phyloP scores from a whole-genome alignment of 805 yeast genomes.

The Wickerhamiella alocasiicola region DNA sequence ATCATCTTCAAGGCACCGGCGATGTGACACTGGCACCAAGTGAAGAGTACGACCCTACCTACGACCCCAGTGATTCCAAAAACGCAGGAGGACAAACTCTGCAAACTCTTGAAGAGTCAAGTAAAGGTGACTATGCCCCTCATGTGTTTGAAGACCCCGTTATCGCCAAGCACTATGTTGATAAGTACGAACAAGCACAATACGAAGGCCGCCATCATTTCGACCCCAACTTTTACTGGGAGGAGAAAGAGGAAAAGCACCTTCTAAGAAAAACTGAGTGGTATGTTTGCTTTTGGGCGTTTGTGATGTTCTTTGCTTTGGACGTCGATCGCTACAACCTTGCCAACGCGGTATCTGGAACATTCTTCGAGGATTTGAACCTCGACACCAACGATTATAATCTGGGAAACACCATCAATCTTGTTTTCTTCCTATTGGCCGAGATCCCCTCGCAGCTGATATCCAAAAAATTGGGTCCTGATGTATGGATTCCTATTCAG shows the following conservation, averaged over 20 bases:
- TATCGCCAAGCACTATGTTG: conserved; percentile 35
- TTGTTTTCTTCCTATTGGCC: conserved; percentile 39
- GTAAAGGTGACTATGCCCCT: background rate
- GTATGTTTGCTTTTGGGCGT: conserved; percentile 42
- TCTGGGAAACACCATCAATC: conserved; percentile 39
- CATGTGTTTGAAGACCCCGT: conserved; percentile 36
- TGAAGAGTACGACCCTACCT: conserved; percentile 5
- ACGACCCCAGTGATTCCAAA: background rate
- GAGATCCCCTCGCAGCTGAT: conserved; percentile 58
- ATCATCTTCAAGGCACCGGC: conserved; percentile 5
- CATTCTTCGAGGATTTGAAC: conserved; percentile 11
- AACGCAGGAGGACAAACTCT: conserved; percentile 3
- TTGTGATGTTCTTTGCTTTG: conserved; percentile 42
- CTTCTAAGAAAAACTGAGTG: conserved; percentile 40
- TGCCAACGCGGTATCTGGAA: conserved; percentile 32
- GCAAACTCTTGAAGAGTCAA: background rate
- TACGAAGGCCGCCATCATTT: conserved; percentile 44
- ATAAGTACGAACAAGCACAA: conserved; percentile 12
- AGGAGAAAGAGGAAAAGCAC: conserved; percentile 23
- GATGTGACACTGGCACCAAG: conserved; percentile 9
- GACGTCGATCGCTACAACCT: conserved; percentile 45
- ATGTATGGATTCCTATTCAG: conserved; percentile 49
- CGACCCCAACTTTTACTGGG: conserved; percentile 19
- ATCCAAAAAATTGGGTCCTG: conserved; percentile 50
- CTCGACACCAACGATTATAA: conserved; percentile 32